Percentiles rank a stretch among this genome's conserved stretches.
phyloP scores from a whole-genome alignment of 2,329 filamentous ascomycete genomes.

The Alternaria sp. region DNA sequence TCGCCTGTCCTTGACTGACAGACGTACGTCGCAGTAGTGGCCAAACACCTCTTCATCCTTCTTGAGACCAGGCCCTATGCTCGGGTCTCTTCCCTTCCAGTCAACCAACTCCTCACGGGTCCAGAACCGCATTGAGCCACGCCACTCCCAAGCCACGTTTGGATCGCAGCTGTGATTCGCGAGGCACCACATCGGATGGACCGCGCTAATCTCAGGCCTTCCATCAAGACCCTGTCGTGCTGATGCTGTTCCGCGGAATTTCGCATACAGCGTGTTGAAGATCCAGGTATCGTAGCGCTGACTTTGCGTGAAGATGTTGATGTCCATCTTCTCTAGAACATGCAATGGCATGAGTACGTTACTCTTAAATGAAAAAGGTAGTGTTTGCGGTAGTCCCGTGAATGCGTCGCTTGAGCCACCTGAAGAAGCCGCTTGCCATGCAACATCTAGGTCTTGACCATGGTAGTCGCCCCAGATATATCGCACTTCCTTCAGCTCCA shows the following conservation, averaged over 20 bases:
- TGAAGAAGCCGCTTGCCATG: conserved; percentile 28
- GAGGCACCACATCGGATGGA: conserved; percentile 95
- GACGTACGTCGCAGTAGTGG: conserved; percentile 88
- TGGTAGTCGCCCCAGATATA: conserved; percentile 73
- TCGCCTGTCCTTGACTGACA: conserved; percentile 80
- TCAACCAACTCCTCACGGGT: conserved; percentile 66
- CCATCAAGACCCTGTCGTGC: conserved; percentile 76
- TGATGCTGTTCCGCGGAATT: conserved; percentile 89
- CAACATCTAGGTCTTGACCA: conserved; percentile 31
- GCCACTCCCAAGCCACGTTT: conserved; percentile 95
- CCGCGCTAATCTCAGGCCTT: conserved; percentile 87
- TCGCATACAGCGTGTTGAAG: conserved; percentile 89
- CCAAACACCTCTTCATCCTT: conserved; percentile 87
- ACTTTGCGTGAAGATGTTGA: conserved; percentile 71
- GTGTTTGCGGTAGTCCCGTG: conserved; percentile 60
- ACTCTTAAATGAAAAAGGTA: conserved; percentile 80
- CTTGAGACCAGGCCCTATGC: conserved; percentile 67
- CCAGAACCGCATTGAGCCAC: conserved; percentile 76
- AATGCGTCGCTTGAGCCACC: conserved; percentile 29
- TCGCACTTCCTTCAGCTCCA: conserved; percentile 67
- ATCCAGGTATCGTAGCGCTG: conserved; percentile 77
- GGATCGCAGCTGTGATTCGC: conserved; percentile 97
- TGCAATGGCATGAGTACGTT: conserved; percentile 79
- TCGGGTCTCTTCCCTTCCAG: conserved; percentile 51
- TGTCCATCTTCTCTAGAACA: conserved; percentile 83